Evolutionary conservation across 371 early-diverging fungal species (phyloP), one percentile per base, ranked within the genome.

Genomic region (Mortierella sp.): DNA sequence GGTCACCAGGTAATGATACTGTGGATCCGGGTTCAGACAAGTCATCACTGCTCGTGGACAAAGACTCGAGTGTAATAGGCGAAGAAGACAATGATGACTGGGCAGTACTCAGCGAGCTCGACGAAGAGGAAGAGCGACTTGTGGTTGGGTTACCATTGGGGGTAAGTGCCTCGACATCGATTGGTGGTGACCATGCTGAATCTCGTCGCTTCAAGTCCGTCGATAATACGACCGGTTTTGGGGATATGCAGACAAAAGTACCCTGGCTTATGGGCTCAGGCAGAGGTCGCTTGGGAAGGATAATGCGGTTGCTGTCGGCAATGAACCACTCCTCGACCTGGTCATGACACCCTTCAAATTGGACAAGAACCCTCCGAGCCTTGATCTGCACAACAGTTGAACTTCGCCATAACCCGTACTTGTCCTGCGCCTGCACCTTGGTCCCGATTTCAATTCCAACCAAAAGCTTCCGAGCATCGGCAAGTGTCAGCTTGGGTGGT

Each of bases 41-140:
- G 16, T 77, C 77, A 48, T 77, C 77, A 13, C 77, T 77, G 47
- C 77, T 77, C 11, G 47, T 70, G 1, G 58, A 45, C 10, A 77
- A 44, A 24, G 28, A 42, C 2, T 71, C 72, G 1, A 57, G 24
- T 6, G 71, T 58, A 9, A 24, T 68, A 38, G 68, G 42, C 10
- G 68, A 68, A 24, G 68, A 68, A 10, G 21, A 9, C 21, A 24
- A 24, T 1, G 68, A 68, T 19, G 68, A 68, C 44, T 68, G 34
- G 24, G 68, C 38, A 10, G 68, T 68, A 11, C 68, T 68, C 42
- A 68, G 10, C 1, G 68, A 68, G 24, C 68, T 68, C 7, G 68
- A 10, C 1, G 68, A 68, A 10, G 68, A 68, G 4, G 42, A 3
- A 10, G 68, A 68, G 10, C 68, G 68, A 9, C 68, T 68, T 21